Evolutionary conservation across 2,329 filamentous ascomycete genomes (phyloP).

Genomic region (Ascosphaera aggregata): DNA sequence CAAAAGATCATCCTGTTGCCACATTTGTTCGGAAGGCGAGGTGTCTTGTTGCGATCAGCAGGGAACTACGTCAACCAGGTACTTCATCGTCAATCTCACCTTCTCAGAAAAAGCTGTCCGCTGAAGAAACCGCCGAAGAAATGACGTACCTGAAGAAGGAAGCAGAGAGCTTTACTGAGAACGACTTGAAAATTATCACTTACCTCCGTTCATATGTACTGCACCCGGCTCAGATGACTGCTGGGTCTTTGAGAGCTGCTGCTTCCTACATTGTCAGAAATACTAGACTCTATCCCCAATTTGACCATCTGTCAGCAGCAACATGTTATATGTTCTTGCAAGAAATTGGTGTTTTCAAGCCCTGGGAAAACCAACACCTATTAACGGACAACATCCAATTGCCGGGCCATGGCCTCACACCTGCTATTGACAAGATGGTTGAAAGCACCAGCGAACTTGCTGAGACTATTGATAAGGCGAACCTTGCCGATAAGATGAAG

Average conservation of each 20-base stretch:
- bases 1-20: constrained; percentile 17
- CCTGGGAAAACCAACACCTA: constrained; percentile 30
- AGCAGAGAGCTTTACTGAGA: constrained; percentile 21
- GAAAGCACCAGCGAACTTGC: constrained; percentile 12
- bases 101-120: constrained; percentile 10
- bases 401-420: constrained; percentile 19
- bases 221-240: constrained; percentile 16
- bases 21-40: constrained; percentile 22
- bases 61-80: constrained; percentile 20
- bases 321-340: constrained; percentile 31
- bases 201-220: constrained; percentile 30
- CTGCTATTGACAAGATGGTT: constrained; percentile 11
- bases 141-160: constrained; percentile 12
- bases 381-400: constrained; percentile 30
- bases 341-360: constrained; percentile 36
- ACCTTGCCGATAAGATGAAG: constrained; percentile 30
- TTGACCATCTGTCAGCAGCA: constrained; percentile 13
- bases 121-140: constrained; percentile 10
- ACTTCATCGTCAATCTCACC: constrained; percentile 18
- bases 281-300: constrained; percentile 29
- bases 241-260: constrained; percentile 22
- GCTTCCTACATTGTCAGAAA: constrained; percentile 32
- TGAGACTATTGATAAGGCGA: constrained; percentile 7
- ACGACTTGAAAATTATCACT: constrained; percentile 29
- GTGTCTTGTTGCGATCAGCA: constrained; percentile 18